Conservation (phyloP, 208 protist species). For the Acanthamoeba healyi region DNA sequence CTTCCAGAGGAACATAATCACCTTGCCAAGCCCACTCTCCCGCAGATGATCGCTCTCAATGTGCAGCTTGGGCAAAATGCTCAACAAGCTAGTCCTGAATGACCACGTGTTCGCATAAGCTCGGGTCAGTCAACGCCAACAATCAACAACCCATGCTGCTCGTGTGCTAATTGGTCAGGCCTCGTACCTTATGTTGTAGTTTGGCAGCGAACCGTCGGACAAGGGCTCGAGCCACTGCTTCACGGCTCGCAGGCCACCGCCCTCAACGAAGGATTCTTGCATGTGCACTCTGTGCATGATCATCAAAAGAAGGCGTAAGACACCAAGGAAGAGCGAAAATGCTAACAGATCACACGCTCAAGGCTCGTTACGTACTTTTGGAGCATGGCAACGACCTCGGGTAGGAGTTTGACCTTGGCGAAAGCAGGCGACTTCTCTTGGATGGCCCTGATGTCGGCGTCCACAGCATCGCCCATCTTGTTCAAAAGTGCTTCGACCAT, state of each 20-base stretch:
- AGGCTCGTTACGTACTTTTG: constrained; percentile 16
- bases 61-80: constrained; percentile 21
- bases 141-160: background rate
- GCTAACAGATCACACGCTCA: too few relatives aligned
- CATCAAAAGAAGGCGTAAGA: background rate
- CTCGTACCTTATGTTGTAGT: constrained; percentile 43
- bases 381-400: constrained; percentile 45
- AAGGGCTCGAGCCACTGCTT: constrained; percentile 51
- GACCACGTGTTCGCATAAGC: background rate
- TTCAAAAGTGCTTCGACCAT: constrained; percentile 35
- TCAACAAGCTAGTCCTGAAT: background rate
- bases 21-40: constrained; percentile 46
- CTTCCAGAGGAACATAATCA: constrained; percentile 65
- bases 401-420: constrained; percentile 59
- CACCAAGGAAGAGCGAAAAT: background rate
- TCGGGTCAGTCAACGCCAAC: background rate
- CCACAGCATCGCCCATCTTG: constrained; percentile 63
- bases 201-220: constrained; percentile 34
- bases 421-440: background rate
- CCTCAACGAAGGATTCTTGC: constrained; percentile 8
- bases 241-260: background rate
- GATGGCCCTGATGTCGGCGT: constrained; percentile 15
- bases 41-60: constrained; percentile 37
- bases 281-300: constrained; percentile 44
- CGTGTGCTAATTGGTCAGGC: too few relatives aligned